Percentiles rank a stretch among this genome's conserved stretches.
These are phyloP conservation scores for Colletotrichum sp. DNA, from an alignment of 2,329 filamentous ascomycete species.

Conservation along the genomic window DNA sequence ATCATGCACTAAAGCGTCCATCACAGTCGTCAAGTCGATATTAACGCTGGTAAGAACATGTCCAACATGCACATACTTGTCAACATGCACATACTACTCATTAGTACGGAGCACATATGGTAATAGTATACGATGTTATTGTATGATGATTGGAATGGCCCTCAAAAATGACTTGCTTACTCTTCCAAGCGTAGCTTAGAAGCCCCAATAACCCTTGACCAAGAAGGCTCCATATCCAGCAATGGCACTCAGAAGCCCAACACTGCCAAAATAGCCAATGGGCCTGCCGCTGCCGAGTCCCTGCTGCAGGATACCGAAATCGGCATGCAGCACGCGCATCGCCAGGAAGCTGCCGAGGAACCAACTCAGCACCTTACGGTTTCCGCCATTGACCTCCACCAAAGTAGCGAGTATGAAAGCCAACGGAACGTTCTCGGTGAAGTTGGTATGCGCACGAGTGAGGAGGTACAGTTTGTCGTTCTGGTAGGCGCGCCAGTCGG, in stretches of 20 bases:
- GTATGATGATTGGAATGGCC: neutral
- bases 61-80: neutral
- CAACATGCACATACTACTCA: neutral
- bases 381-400: constrained; percentile 4
- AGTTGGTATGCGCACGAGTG: constrained; percentile 1
- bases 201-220: constrained; percentile 8
- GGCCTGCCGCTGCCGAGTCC: neutral
- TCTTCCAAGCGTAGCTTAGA: neutral
- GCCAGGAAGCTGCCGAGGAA: neutral
- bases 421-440: neutral
- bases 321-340: neutral
- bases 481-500: neutral
- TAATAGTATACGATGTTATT: neutral
- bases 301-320: neutral
- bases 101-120: neutral
- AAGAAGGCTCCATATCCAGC: neutral
- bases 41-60: neutral
- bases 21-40: neutral
- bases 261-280: neutral
- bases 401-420: neutral
- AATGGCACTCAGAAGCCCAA: neutral
- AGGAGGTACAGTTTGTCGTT: neutral
- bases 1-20: neutral
- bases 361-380: neutral
- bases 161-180: neutral